Base-by-base conservation (phyloP, 129 eudicot species). In the Solidago caesia region DNA sequence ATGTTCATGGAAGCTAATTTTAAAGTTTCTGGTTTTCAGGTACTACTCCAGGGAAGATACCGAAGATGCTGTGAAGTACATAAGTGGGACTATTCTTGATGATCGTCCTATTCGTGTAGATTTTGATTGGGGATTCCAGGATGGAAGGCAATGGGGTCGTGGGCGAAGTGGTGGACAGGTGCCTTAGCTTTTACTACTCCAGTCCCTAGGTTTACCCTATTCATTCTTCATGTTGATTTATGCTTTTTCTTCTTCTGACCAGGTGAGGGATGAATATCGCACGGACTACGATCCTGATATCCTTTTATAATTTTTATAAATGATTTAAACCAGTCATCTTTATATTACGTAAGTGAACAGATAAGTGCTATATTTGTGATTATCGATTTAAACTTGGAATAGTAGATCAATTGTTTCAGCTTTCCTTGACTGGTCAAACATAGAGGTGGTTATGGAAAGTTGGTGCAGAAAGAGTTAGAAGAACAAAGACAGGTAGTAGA, bases 261-360 rank as follows among this genome's bases (percentile, higher is more conserved):
- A 94, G 96, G 99, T 94, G 44, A 92, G 99, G 73, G 99, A 91
- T 84, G 99, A 94, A 87, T 94, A 94, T 74, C 97, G 97, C 73
- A 94, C 99, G 0, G 99, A 94, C 73, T 94, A 94, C 67, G 99
- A 94, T 87, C 99, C 99, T 87, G 99, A 94, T 94, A 94, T 94
- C 99, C 99, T 94, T 88, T 68, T 42, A 71, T 42, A 3, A 7
- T 15, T 16, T 67, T 14, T 15, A 15, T 29, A 56, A 6, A 25
- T 63, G 13, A 26, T 11, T 15, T n/a, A 68, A 56, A 57, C 15
- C 13, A 67, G 29, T 16, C 44, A 29, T 46, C 61, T 14, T 67
- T 27, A 47, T 29, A 12, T 44, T 29, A 46, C 52, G 61, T 72
- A 25, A 44, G 5, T n/a, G 45, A 56, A 29, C 8, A 44, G 74